A percentile compares a stretch with the other conserved stretches of the same genome.
Conservation (phyloP, 1,284 basidiomycete genomes). For the Vanrija humicola region DNA sequence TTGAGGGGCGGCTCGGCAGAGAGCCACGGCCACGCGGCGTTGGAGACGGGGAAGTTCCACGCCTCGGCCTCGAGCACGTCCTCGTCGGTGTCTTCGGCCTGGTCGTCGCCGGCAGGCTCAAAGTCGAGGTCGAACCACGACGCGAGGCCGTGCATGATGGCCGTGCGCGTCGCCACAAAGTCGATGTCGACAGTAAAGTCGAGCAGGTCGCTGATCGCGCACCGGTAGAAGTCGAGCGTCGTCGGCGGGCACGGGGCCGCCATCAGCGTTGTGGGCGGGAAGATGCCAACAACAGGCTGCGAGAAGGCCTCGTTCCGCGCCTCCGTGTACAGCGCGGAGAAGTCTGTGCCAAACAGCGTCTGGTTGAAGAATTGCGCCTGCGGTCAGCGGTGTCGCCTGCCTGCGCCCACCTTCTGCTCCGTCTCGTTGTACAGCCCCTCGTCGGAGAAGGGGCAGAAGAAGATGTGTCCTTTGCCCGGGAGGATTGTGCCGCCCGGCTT, state of each 20-base stretch:
- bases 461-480: slow-evolving; percentile 51
- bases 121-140: slow-evolving; percentile 49
- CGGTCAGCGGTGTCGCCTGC: neutral
- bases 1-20: slow-evolving; percentile 39
- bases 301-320: slow-evolving; percentile 46
- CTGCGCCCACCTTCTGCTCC: slow-evolving; percentile 45
- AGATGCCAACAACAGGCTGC: slow-evolving; percentile 50
- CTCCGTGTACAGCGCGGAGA: slow-evolving; percentile 36
- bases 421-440: slow-evolving; percentile 52
- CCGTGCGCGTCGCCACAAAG: slow-evolving; percentile 43
- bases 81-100: slow-evolving; percentile 6
- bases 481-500: slow-evolving; percentile 52
- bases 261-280: slow-evolving; percentile 44
- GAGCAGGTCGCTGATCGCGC: slow-evolving; percentile 40
- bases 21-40: slow-evolving; percentile 36
- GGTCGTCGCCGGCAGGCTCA: slow-evolving; percentile 11
- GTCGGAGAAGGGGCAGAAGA: slow-evolving; percentile 53
- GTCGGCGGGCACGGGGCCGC: slow-evolving; percentile 36
- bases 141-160: slow-evolving; percentile 47
- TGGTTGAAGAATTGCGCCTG: slow-evolving; percentile 50
- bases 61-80: slow-evolving; percentile 6
- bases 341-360: slow-evolving; percentile 48
- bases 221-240: slow-evolving; percentile 48
- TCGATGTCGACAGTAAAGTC: slow-evolving; percentile 44
- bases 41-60: slow-evolving; percentile 36